Evolutionary conservation across 2,329 filamentous ascomycete genomes (phyloP).

Genomic region (Penicillium sp.): DNA sequence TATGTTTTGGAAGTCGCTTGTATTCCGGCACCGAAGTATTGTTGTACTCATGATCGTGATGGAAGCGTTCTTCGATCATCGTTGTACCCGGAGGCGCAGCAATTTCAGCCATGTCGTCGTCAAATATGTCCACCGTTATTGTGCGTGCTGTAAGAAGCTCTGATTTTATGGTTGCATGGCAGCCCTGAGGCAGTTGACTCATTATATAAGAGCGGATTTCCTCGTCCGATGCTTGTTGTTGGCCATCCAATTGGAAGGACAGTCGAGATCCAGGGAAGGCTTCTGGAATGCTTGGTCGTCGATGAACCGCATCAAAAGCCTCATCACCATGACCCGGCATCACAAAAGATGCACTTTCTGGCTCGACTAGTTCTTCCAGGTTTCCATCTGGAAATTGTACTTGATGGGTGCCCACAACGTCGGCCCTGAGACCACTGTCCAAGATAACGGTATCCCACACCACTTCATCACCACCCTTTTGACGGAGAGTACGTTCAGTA

Average conservation of each 20-base stretch:
- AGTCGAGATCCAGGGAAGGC: constrained; percentile 35
- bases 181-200: constrained; percentile 50
- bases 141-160: constrained; percentile 53
- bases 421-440: constrained; percentile 53
- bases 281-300: constrained; percentile 37
- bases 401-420: constrained; percentile 52
- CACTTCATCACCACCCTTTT: constrained; percentile 51
- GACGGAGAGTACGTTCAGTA: constrained; percentile 49
- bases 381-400: constrained; percentile 41
- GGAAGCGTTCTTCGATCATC: constrained; percentile 52
- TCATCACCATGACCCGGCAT: constrained; percentile 46
- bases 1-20: constrained; percentile 49
- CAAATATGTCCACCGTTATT: constrained; percentile 55
- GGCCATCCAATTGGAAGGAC: constrained; percentile 43
- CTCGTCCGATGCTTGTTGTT: constrained; percentile 51
- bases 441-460: constrained; percentile 58
- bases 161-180: constrained; percentile 51
- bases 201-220: constrained; percentile 56
- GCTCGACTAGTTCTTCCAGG: constrained; percentile 53
- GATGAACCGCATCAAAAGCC: constrained; percentile 47
- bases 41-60: constrained; percentile 55
- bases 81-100: constrained; percentile 53
- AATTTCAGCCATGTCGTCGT: constrained; percentile 50
- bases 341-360: constrained; percentile 61
- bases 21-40: constrained; percentile 50